A percentile compares a stretch with the other conserved stretches of the same genome.
phyloP scores from a whole-genome alignment of 192 early-diverging fungal species.

The Geranomyces michiganensis region DNA sequence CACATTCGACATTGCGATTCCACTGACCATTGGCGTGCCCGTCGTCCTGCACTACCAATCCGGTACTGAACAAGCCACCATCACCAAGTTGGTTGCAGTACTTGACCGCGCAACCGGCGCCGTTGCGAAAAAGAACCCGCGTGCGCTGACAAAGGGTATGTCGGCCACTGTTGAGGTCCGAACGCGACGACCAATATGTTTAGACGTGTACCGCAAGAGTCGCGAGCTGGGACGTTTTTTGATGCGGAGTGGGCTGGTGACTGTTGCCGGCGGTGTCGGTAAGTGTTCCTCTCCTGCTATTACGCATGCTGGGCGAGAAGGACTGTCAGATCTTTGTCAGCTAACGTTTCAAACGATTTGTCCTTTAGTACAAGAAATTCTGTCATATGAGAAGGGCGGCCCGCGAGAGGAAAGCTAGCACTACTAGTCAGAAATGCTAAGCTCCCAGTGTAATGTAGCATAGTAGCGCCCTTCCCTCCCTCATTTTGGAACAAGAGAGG shows the following conservation, averaged over 20 bases:
- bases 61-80: conserved; percentile 73
- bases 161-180: conserved; percentile 85
- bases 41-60: conserved; percentile 86
- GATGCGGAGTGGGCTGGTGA: conserved; percentile 82
- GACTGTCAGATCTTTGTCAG: too few relatives aligned
- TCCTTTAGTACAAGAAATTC: conserved; percentile 25
- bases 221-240: conserved; percentile 88
- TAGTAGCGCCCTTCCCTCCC: too few relatives aligned
- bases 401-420: too few relatives aligned
- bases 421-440: too few relatives aligned
- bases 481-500: too few relatives aligned
- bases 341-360: too few relatives aligned
- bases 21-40: conserved; percentile 89
- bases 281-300: too few relatives aligned
- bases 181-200: conserved; percentile 72
- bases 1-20: conserved; percentile 90
- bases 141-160: conserved; percentile 56
- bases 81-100: conserved; percentile 75
- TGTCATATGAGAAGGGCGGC: conserved; percentile 28
- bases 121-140: conserved; percentile 81
- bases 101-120: conserved; percentile 84
- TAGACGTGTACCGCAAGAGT: conserved; percentile 83
- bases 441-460: too few relatives aligned
- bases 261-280: conserved; percentile 81
- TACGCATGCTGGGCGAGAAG: too few relatives aligned